phyloP scores from a whole-genome alignment of 2,329 filamentous ascomycete species.

The Beauveria brongniartii region DNA sequence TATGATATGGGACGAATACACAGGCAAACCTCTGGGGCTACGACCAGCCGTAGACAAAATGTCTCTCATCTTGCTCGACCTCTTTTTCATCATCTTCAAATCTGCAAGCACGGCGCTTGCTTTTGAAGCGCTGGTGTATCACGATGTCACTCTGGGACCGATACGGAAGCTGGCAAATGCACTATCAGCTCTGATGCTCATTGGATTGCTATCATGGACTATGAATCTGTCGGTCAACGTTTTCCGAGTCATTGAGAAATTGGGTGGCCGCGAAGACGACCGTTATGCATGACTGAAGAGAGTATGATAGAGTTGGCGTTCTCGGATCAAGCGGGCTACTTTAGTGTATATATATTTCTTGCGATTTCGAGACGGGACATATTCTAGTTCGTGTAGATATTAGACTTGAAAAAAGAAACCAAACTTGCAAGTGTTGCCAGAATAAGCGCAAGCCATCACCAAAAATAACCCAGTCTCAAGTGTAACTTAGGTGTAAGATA shows the following conservation, averaged over 20 bases:
- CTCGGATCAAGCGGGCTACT: not conserved
- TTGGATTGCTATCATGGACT: slow-evolving; percentile 83
- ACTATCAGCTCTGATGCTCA: slow-evolving; percentile 67
- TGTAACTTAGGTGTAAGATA: too few relatives aligned
- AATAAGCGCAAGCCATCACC: too few relatives aligned
- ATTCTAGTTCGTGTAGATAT: too few relatives aligned
- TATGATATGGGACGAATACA: slow-evolving; percentile 96
- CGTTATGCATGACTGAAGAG: slow-evolving; percentile 14
- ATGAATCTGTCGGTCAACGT: slow-evolving; percentile 83
- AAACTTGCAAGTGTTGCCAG: too few relatives aligned
- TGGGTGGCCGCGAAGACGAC: slow-evolving; percentile 46
- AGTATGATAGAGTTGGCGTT: not conserved
- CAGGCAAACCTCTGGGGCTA: slow-evolving; percentile 82
- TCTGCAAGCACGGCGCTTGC: slow-evolving; percentile 86
- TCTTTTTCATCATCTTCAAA: slow-evolving; percentile 97
- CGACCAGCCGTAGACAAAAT: slow-evolving; percentile 80
- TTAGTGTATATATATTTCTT: not conserved
- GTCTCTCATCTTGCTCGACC: slow-evolving; percentile 78
- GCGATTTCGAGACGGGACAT: not conserved
- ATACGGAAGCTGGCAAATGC: slow-evolving; percentile 54
- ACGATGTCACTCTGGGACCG: slow-evolving; percentile 27
- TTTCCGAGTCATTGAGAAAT: slow-evolving; percentile 57
- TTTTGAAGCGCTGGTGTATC: slow-evolving; percentile 70
- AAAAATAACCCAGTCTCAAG: too few relatives aligned
- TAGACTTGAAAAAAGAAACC: too few relatives aligned